Conservation (phyloP, 371 early-diverging fungal species). For the Chytridium lagenaria region DNA sequence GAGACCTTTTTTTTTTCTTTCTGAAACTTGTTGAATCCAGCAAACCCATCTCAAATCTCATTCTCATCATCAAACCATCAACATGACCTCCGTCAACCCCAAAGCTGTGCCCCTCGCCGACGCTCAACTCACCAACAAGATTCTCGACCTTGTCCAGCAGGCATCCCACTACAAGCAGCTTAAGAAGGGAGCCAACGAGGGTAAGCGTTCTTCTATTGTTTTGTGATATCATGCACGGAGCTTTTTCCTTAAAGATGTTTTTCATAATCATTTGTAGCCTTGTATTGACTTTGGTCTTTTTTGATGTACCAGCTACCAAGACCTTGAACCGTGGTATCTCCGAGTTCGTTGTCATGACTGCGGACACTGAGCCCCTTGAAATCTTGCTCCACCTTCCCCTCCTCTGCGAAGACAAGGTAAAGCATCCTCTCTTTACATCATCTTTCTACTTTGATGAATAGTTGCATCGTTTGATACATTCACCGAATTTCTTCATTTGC, state of each 20-base stretch:
- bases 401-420: conserved; percentile 97
- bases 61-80: too few species aligned
- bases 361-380: conserved; percentile 97
- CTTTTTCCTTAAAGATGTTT: too few species aligned
- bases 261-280: too few species aligned
- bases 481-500: too few species aligned
- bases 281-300: too few species aligned
- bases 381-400: conserved; percentile 98
- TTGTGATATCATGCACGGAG: neutral
- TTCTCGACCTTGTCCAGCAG: conserved; percentile 97
- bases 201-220: conserved; percentile 42
- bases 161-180: conserved; percentile 98
- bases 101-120: conserved; percentile 68
- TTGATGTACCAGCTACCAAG: conserved; percentile 83
- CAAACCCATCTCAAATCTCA: too few species aligned
- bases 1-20: too few species aligned
- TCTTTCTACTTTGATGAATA: too few species aligned
- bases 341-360: conserved; percentile 98
- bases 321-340: conserved; percentile 99
- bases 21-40: too few species aligned
- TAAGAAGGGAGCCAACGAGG: conserved; percentile 99
- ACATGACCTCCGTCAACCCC: conserved; percentile 35
- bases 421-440: neutral
- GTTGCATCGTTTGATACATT: too few species aligned
- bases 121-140: conserved; percentile 89